These are phyloP conservation scores for Yarrowia sp. DNA, from an alignment of 805 yeast genomes.

Conservation along the genomic window DNA sequence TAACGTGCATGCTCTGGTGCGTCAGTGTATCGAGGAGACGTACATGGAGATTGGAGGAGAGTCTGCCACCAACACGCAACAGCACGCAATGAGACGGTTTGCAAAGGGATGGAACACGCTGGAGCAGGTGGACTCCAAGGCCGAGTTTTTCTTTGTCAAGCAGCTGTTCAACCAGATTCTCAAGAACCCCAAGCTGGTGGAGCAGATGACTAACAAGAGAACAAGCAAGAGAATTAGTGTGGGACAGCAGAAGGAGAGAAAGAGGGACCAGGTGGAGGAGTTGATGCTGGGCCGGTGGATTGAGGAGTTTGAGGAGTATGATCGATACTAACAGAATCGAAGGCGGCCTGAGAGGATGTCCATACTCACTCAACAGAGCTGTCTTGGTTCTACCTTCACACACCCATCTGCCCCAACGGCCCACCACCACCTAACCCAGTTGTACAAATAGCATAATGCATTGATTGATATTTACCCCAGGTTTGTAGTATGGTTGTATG, in stretches of 20 bases:
- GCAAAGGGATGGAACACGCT: conserved; percentile 37
- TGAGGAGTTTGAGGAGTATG: conserved; percentile 43
- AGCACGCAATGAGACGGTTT: conserved; percentile 30
- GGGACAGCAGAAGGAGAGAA: conserved; percentile 15
- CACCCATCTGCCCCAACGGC: too few species aligned
- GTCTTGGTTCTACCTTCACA: too few species aligned
- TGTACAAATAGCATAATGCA: conserved; percentile 28
- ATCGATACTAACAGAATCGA: not conserved
- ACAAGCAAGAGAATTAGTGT: conserved; percentile 16
- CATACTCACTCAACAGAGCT: too few species aligned
- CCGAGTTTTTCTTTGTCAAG: conserved; percentile 30
- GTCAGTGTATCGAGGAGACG: conserved; percentile 30
- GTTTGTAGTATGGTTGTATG: too few species aligned
- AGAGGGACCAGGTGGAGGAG: conserved; percentile 53
- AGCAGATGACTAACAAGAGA: conserved; percentile 35
- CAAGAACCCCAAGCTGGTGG: conserved; percentile 26
- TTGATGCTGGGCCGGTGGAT: conserved; percentile 60
- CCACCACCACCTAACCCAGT: not conserved
- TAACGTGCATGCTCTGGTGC: conserved; percentile 1
- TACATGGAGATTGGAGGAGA: conserved; percentile 32
- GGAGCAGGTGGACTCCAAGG: conserved; percentile 23
- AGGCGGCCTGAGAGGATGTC: conserved; percentile 1
- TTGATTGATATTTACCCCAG: conserved; percentile 12
- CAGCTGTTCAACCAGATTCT: conserved; percentile 29
- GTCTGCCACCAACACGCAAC: conserved; percentile 6